Percentiles rank a stretch among this genome's conserved stretches.
These are phyloP conservation scores for Phytophthora megakarya DNA, from an alignment of 352 stramenopile genomes.

Conservation along the genomic window DNA sequence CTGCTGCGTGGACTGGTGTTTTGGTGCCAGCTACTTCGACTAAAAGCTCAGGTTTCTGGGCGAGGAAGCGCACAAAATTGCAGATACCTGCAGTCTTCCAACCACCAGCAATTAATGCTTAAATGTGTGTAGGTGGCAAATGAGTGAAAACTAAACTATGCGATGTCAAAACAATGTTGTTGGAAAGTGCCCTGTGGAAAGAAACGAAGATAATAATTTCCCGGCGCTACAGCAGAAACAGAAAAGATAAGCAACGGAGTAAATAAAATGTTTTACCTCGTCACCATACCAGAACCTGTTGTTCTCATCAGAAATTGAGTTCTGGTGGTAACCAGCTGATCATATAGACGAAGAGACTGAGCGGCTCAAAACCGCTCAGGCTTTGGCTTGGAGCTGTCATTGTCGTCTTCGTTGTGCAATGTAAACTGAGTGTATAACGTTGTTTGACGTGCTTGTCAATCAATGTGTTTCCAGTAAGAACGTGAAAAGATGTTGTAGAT, in stretches of 20 bases:
- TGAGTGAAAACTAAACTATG: not conserved
- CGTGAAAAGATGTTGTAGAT: slow-evolving; percentile 20
- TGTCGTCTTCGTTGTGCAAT: slow-evolving; percentile 29
- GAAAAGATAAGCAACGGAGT: not conserved
- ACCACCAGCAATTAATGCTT: slow-evolving; percentile 43
- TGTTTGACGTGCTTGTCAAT: slow-evolving; percentile 14
- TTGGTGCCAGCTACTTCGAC: slow-evolving; percentile 33
- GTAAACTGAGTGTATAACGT: slow-evolving; percentile 27
- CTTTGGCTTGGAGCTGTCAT: slow-evolving; percentile 12
- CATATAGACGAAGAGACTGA: slow-evolving; percentile 32
- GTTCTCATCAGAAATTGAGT: no score
- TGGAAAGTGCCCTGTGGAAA: no score
- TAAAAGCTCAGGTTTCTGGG: slow-evolving; percentile 56
- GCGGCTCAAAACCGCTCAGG: no score
- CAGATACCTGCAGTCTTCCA: slow-evolving; percentile 55
- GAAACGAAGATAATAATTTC: no score
- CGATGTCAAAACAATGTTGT: not conserved
- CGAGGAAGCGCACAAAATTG: slow-evolving; percentile 62
- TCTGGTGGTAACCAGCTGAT: no score
- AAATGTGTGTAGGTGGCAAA: not conserved
- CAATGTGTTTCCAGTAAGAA: slow-evolving; percentile 18
- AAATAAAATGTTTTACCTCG: not conserved
- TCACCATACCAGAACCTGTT: not conserved
- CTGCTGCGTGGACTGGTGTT: slow-evolving; percentile 55
- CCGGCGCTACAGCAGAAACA: not conserved